Conservation (phyloP, 2,329 filamentous ascomycete species). For the Scolecobasidium constrictum region DNA sequence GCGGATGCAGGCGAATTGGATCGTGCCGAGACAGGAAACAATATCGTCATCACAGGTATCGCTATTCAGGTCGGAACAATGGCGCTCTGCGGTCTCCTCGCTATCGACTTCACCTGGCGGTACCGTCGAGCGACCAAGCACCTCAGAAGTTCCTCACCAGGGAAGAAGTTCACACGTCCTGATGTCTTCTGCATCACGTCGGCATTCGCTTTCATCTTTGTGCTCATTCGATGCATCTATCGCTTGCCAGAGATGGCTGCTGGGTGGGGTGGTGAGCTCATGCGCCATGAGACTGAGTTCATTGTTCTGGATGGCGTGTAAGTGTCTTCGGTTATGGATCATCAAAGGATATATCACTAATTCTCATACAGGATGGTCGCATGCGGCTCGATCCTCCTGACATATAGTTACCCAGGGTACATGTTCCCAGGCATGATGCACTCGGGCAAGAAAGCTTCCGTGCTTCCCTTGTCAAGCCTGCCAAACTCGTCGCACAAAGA, state of each 20-base stretch:
- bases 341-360: not conserved
- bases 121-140: no score
- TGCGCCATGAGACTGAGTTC: constrained; percentile 34
- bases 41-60: not conserved
- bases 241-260: constrained; percentile 54
- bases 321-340: not conserved
- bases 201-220: constrained; percentile 9
- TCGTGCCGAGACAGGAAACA: not conserved
- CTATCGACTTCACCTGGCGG: no score
- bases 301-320: not conserved
- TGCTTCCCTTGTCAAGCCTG: no score
- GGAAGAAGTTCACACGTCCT: not conserved
- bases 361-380: not conserved
- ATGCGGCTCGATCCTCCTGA: not conserved
- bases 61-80: not conserved
- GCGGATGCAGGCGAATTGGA: not conserved
- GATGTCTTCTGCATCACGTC: no score
- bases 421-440: not conserved
- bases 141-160: no score
- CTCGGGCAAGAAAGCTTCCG: no score
- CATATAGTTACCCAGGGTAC: not conserved
- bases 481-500: no score
- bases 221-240: constrained; percentile 18
- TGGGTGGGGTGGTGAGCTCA: constrained; percentile 53
- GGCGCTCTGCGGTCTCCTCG: not conserved